Conservation (phyloP, 306 rosid genomes). For the Citrullus amarus region DNA sequence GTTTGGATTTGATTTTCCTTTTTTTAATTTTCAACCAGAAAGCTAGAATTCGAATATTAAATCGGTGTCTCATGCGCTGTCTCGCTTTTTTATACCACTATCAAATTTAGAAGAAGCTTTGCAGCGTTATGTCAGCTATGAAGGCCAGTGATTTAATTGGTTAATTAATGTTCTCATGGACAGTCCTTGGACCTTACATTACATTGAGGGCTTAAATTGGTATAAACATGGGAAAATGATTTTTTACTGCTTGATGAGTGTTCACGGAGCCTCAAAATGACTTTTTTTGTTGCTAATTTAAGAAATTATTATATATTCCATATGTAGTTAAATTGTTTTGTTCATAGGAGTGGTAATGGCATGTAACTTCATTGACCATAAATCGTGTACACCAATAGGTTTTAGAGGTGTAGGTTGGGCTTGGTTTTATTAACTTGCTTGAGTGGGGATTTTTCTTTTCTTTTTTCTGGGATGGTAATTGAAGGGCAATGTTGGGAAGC, state of each 20-base stretch:
- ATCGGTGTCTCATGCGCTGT: background rate
- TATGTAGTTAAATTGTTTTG: background rate
- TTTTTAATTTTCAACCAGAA: background rate
- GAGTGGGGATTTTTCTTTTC: constrained; percentile 73
- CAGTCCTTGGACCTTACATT: background rate
- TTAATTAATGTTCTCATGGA: background rate
- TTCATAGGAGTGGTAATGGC: constrained; percentile 7
- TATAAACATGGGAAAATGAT: background rate
- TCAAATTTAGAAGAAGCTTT: background rate
- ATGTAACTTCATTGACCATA: constrained; percentile 21
- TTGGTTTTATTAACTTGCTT: constrained; percentile 91
- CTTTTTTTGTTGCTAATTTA: background rate
- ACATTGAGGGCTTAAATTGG: background rate
- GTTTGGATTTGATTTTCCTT: background rate
- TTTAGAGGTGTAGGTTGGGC: constrained; percentile 74
- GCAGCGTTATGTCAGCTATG: background rate
- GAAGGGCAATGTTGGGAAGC: constrained; percentile 99
- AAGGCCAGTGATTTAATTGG: background rate
- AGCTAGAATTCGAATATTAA: background rate
- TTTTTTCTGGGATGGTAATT: constrained; percentile 59
- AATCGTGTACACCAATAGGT: constrained; percentile 27
- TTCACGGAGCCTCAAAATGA: background rate
- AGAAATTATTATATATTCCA: background rate
- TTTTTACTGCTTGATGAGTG: constrained; percentile 3
- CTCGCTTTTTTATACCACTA: background rate